Conservation (phyloP, 352 stramenopile species). For the Globisporangium polare region DNA sequence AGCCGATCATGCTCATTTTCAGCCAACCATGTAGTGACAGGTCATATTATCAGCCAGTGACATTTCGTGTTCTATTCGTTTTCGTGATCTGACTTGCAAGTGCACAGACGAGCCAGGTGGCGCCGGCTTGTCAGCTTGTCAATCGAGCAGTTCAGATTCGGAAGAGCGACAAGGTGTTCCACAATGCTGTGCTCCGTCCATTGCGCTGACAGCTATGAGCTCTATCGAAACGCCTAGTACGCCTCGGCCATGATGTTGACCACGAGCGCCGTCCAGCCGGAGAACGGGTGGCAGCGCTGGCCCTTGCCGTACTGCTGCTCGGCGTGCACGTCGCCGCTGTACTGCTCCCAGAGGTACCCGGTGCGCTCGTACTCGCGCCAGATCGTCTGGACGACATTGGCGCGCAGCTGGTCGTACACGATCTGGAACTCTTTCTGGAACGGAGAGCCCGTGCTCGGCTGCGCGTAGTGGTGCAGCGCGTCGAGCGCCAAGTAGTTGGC, state of each 20-base stretch:
- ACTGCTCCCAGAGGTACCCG: slow-evolving; percentile 94
- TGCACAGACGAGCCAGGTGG: background rate
- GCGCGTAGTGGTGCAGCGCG: slow-evolving; percentile 76
- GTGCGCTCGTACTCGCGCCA: slow-evolving; percentile 81
- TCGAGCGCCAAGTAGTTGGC: slow-evolving; percentile 90
- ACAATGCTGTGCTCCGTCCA: background rate
- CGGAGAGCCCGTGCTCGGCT: slow-evolving; percentile 31
- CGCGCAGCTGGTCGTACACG: slow-evolving; percentile 49
- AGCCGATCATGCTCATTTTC: background rate
- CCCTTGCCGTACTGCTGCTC: slow-evolving; percentile 63
- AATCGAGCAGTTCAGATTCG: background rate
- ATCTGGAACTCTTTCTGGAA: slow-evolving; percentile 37
- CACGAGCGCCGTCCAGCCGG: slow-evolving; percentile 91
- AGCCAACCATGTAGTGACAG: background rate
- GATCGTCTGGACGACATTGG: slow-evolving; percentile 63
- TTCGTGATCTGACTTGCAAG: background rate
- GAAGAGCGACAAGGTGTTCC: background rate
- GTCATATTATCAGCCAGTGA: background rate
- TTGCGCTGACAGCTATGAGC: background rate
- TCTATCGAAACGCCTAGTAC: slow-evolving; percentile 44
- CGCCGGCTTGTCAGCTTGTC: no score
- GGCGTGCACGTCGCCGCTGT: slow-evolving; percentile 70
- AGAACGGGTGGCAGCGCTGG: slow-evolving; percentile 90
- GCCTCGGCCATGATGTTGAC: slow-evolving; percentile 92
- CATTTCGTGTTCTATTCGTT: background rate